Evolutionary conservation across 768 basidiomycete genomes (phyloP).

Genomic region (Lentinus brumalis): DNA sequence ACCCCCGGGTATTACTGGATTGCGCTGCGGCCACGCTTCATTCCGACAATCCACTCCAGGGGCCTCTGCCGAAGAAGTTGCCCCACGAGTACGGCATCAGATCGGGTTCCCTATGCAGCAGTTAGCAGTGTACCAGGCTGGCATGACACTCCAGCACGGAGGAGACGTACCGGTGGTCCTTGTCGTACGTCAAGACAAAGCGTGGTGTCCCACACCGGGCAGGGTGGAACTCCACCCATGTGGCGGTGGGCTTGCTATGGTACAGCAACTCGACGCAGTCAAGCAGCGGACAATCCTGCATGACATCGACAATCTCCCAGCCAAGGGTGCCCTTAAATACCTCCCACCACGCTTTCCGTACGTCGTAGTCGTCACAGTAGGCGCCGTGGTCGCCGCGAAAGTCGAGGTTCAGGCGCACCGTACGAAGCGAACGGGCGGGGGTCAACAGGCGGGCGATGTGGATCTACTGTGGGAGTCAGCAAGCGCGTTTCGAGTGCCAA

Average conservation of each 20-base stretch:
- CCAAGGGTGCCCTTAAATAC: neutral
- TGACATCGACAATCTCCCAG: neutral
- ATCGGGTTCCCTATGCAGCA: neutral
- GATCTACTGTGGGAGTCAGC: too few relatives aligned
- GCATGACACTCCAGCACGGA: neutral
- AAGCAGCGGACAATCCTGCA: neutral
- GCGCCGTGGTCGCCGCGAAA: neutral
- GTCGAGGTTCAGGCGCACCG: neutral
- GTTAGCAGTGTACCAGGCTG: too few relatives aligned
- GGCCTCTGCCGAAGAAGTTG: too few relatives aligned
- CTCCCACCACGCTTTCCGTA: neutral
- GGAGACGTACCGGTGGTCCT: neutral
- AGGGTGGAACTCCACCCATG: neutral
- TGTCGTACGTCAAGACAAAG: neutral
- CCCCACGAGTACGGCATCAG: too few relatives aligned
- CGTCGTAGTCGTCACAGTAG: neutral
- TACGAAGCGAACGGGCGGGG: neutral
- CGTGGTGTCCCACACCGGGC: neutral
- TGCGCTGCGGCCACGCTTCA: too few relatives aligned
- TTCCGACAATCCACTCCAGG: too few relatives aligned
- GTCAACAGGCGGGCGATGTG: neutral
- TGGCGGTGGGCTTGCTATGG: neutral
- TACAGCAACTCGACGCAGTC: neutral
- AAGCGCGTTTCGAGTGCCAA: too few relatives aligned
- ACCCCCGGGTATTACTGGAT: too few relatives aligned